Percentiles rank a stretch among this genome's conserved stretches.
Evolutionary conservation across 1,139 yeast species (phyloP).

Genomic region (Candida sp.): DNA sequence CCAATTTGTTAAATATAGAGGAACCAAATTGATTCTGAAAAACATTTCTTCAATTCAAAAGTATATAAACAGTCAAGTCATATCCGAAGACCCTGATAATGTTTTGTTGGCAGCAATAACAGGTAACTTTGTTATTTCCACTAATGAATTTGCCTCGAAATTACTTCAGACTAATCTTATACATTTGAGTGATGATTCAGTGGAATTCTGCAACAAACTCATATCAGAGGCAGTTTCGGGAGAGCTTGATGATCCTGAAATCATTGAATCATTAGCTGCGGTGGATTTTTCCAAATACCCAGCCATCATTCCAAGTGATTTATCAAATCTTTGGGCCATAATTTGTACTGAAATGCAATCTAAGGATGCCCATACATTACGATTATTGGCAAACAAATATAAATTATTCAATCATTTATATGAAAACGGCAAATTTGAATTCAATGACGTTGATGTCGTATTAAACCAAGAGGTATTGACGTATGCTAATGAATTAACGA

Average conservation of each 20-base stretch:
- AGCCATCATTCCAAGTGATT: constrained; percentile 3
- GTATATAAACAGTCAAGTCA: constrained; percentile 12
- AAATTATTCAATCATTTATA: constrained; percentile 27
- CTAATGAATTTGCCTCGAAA: constrained; percentile 13
- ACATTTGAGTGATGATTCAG: background rate
- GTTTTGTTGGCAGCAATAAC: constrained; percentile 2
- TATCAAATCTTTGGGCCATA: constrained; percentile 14
- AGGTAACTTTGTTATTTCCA: background rate
- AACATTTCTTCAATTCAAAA: constrained; percentile 22
- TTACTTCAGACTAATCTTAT: constrained; percentile 16
- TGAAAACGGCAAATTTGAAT: constrained; percentile 3
- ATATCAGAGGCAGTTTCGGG: constrained; percentile 4
- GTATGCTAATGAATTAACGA: constrained; percentile 20
- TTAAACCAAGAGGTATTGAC: constrained; percentile 14
- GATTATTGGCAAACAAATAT: constrained; percentile 25
- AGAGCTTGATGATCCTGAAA: constrained; percentile 5
- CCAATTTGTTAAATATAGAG: constrained; percentile 44
- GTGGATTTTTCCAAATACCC: constrained; percentile 3
- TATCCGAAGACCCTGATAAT: background rate
- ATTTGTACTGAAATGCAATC: constrained; percentile 23
- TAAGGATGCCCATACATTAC: constrained; percentile 22
- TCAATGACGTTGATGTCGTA: constrained; percentile 5
- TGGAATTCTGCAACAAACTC: background rate
- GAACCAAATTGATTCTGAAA: constrained; percentile 26
- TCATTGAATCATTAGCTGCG: constrained; percentile 7